A percentile compares a stretch with the other conserved stretches of the same genome.
phyloP scores from a whole-genome alignment of 2,329 filamentous ascomycete genomes.

The Phyllosticta citrichinensis region DNA sequence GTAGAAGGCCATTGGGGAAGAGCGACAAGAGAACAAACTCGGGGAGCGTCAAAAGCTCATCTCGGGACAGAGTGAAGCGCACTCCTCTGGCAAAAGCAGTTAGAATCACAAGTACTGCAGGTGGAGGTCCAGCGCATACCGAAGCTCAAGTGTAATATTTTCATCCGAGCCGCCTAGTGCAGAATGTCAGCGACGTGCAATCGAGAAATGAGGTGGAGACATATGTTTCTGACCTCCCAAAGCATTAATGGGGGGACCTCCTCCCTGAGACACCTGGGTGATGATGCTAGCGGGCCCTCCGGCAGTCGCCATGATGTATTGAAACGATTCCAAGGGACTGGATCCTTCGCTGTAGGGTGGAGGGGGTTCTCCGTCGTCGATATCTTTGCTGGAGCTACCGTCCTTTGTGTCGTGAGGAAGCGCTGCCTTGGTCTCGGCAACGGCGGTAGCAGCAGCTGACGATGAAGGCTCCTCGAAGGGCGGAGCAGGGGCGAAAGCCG shows the following conservation, averaged over 20 bases:
- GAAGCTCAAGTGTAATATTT: slow-evolving; percentile 86
- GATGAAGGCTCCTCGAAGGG: slow-evolving; percentile 42
- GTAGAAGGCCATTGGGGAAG: slow-evolving; percentile 95
- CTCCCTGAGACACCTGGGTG: slow-evolving; percentile 94
- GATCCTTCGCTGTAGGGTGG: slow-evolving; percentile 93
- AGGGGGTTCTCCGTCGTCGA: slow-evolving; percentile 80
- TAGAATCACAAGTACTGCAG: slow-evolving; percentile 1
- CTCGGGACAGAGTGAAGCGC: slow-evolving; percentile 84
- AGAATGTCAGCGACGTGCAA: slow-evolving; percentile 5
- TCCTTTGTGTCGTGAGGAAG: slow-evolving; percentile 74
- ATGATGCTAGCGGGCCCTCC: slow-evolving; percentile 97
- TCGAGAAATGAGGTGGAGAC: not conserved
- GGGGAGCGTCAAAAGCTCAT: slow-evolving; percentile 88
- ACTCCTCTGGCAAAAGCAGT: slow-evolving; percentile 56
- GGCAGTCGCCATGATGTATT: slow-evolving; percentile 95
- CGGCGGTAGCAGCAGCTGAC: slow-evolving; percentile 32
- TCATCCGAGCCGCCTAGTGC: slow-evolving; percentile 67
- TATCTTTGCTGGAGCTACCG: slow-evolving; percentile 56
- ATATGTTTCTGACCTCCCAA: slow-evolving; percentile 55
- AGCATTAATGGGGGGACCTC: slow-evolving; percentile 73
- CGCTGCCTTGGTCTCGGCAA: slow-evolving; percentile 72
- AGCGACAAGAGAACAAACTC: slow-evolving; percentile 97
- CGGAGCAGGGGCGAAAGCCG: slow-evolving; percentile 43
- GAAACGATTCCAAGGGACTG: slow-evolving; percentile 84
- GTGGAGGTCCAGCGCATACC: slow-evolving; percentile 46